These are phyloP conservation scores for Suillus placidus DNA, from an alignment of 768 basidiomycete genomes.

Conservation along the genomic window DNA sequence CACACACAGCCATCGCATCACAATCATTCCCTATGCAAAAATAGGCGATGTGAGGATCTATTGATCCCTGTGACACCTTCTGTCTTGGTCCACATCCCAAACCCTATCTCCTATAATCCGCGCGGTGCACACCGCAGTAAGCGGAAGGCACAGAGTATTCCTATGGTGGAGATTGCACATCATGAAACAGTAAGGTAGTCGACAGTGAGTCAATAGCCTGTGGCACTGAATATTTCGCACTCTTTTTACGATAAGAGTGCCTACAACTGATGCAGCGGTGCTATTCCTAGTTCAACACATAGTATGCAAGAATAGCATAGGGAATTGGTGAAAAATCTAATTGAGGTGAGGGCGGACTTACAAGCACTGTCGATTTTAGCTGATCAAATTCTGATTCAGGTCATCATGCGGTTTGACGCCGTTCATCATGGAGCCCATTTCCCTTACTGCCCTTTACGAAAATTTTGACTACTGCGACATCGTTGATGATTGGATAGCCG, in stretches of 20 bases:
- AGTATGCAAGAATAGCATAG: neutral
- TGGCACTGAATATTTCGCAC: neutral
- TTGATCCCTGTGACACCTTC: conserved; percentile 8
- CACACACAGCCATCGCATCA: neutral
- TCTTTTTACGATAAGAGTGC: neutral
- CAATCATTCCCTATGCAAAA: neutral
- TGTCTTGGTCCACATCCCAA: conserved; percentile 7
- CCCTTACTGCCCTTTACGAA: neutral
- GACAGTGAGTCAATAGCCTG: neutral
- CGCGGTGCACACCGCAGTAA: neutral
- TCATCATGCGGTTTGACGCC: neutral
- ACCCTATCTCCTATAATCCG: neutral
- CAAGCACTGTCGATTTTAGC: neutral
- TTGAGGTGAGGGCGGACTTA: neutral
- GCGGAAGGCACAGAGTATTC: conserved; percentile 6
- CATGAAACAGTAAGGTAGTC: neutral
- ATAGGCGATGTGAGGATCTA: neutral
- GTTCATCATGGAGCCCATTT: neutral
- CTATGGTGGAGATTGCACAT: conserved; percentile 1
- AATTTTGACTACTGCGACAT: neutral
- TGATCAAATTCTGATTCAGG: neutral
- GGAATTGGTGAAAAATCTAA: neutral
- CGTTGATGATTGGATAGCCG: neutral
- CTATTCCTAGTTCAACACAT: neutral
- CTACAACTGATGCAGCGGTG: neutral